Base-by-base conservation (phyloP, 495 filamentous ascomycete genomes). In the Daldinia loculata region DNA sequence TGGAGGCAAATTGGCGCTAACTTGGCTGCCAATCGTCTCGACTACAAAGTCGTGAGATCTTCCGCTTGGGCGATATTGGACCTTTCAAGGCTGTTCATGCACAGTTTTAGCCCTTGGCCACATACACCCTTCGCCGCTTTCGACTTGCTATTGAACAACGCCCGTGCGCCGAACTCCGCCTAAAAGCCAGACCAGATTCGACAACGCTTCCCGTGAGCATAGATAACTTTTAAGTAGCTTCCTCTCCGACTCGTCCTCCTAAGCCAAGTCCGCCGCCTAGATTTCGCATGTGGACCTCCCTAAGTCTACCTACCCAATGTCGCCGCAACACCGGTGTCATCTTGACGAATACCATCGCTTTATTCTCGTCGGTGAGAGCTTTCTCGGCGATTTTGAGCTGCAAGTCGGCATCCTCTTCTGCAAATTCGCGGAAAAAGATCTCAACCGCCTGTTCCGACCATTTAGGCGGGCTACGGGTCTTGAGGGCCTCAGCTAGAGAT, bases 361-460 rank as follows among this genome's bases (percentile, higher is more conserved):
- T 85, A 66, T 83, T 84, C 58, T 84, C 82, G 61, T 85, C 82
- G n/a, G 79, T 81, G 29, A 85, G 76, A 5, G 79, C 78, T 67
- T 84, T 85, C 74, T 85, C 83, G 8, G 83, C 82, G 12, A 85
- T 84, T 77, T 84, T 84, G 12, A 85, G 72, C 76, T 84, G 82
- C 51, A 85, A 65, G 60, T 85, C 83, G 36, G 78, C 73, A 56
- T 85, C 83, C 60, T 85, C 83, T 38, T 76, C 76, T 53, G 74
- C 67, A 45, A 85, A 85, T 32, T 85, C 83, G 26, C 76, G 76
- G 66, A 85, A 85, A 66, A 85, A 81, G 7, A 84, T 78, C 55
- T 85, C 83, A 19, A 85, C 72, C 0, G 83, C 83, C 72, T 84
- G 83, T 63, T 85, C 83, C 4, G 80, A 70, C 83, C 83, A 85